Evolutionary conservation across 345 rosid species (phyloP).

Genomic region (Salix koriyanagi): DNA sequence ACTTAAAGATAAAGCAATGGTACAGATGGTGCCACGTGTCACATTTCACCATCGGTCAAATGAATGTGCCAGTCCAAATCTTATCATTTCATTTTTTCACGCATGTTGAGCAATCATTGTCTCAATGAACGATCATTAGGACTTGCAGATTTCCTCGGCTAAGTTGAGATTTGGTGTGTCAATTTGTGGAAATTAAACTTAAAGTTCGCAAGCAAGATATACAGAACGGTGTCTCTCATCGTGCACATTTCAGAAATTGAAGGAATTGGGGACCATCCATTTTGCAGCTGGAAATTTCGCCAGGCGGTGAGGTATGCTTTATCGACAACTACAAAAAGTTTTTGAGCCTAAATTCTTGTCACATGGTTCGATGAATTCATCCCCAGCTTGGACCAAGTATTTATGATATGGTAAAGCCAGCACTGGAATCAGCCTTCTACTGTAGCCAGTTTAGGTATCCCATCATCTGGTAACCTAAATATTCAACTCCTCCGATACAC

Average conservation of each 20-base stretch:
- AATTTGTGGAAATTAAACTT: not conserved
- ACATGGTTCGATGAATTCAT: constrained; percentile 39
- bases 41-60: constrained; percentile 19
- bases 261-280: constrained; percentile 35
- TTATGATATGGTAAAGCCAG: not conserved
- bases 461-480: not conserved
- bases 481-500: not conserved
- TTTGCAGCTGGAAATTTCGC: constrained; percentile 9
- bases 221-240: not conserved
- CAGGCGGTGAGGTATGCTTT: constrained; percentile 42
- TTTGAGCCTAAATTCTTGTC: constrained; percentile 26
- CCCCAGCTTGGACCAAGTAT: not conserved
- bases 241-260: not conserved
- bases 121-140: constrained; percentile 6
- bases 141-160: constrained; percentile 4
- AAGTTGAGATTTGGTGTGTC: not conserved
- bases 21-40: constrained; percentile 35
- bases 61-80: constrained; percentile 28
- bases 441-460: not conserved
- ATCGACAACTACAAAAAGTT: constrained; percentile 48
- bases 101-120: constrained; percentile 33
- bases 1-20: constrained; percentile 48
- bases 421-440: not conserved
- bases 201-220: too few species aligned
- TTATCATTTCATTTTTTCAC: constrained; percentile 29